These are phyloP conservation scores for Cystobasidium tubakii DNA, from an alignment of 768 basidiomycete genomes.

Conservation along the genomic window DNA sequence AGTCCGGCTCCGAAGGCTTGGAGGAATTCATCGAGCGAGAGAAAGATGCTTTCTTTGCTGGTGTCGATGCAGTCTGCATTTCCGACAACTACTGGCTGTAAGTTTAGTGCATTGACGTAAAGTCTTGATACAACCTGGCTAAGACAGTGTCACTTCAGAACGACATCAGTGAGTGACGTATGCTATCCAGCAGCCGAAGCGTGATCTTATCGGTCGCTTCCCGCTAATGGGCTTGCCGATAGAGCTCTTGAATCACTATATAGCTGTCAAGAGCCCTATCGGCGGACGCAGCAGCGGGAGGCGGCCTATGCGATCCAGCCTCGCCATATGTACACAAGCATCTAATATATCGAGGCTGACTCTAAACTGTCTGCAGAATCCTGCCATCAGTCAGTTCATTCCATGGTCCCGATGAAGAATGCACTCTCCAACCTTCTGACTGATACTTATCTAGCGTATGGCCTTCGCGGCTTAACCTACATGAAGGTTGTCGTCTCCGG, in stretches of 20 bases:
- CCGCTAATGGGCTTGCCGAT: too few species aligned
- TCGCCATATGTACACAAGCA: too few species aligned
- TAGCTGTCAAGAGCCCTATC: too few species aligned
- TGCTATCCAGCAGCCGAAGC: too few species aligned
- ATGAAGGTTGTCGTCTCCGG: constrained; percentile 76
- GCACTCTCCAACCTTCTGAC: background rate
- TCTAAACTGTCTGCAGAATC: too few species aligned
- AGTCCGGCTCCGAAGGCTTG: constrained; percentile 81
- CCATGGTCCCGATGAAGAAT: background rate
- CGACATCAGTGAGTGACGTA: too few species aligned
- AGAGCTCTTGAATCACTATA: too few species aligned
- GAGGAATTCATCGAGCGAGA: constrained; percentile 78
- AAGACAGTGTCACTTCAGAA: too few species aligned
- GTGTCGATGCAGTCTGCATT: constrained; percentile 89
- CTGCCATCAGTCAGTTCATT: constrained; percentile 6
- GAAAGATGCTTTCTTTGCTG: constrained; percentile 71
- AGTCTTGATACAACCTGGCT: constrained; percentile 12
- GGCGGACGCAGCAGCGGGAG: too few species aligned
- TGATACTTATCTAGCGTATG: constrained; percentile 32
- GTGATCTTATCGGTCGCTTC: too few species aligned
- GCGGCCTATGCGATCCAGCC: too few species aligned
- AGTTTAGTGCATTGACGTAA: background rate
- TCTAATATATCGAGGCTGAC: too few species aligned
- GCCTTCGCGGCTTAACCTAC: constrained; percentile 70
- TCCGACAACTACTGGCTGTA: constrained; percentile 80